Evolutionary conservation across 805 yeast genomes (phyloP).

Genomic region (Candida maesae): DNA sequence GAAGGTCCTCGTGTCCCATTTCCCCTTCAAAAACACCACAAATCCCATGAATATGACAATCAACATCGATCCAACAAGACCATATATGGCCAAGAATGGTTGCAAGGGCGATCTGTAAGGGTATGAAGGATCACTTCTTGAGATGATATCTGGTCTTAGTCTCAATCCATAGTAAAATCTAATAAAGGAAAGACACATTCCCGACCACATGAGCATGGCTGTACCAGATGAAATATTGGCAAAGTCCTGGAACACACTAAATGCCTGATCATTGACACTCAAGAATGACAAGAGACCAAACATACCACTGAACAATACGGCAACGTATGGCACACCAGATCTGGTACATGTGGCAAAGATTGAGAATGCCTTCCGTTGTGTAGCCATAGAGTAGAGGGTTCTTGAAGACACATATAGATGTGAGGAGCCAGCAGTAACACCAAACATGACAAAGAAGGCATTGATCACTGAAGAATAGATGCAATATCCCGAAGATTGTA

Average conservation of each 20-base stretch:
- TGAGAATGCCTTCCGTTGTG: slow-evolving; percentile 55
- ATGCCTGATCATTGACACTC: slow-evolving; percentile 54
- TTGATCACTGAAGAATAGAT: slow-evolving; percentile 43
- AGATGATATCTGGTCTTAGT: slow-evolving; percentile 58
- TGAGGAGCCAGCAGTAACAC: slow-evolving; percentile 50
- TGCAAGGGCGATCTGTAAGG: slow-evolving; percentile 70
- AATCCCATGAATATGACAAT: slow-evolving; percentile 58
- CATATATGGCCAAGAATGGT: slow-evolving; percentile 64
- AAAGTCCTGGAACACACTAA: slow-evolving; percentile 61
- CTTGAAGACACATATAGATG: slow-evolving; percentile 55
- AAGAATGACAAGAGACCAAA: slow-evolving; percentile 61
- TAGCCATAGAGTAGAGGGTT: slow-evolving; percentile 50
- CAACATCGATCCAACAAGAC: slow-evolving; percentile 48
- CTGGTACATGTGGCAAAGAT: slow-evolving; percentile 55
- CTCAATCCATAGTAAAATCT: slow-evolving; percentile 62
- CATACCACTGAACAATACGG: slow-evolving; percentile 59
- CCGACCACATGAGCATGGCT: slow-evolving; percentile 76
- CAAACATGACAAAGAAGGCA: slow-evolving; percentile 50
- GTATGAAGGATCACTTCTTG: slow-evolving; percentile 57
- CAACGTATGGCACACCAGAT: slow-evolving; percentile 65
- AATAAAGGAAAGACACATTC: slow-evolving; percentile 61
- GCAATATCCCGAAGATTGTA: slow-evolving; percentile 51
- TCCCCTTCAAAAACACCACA: slow-evolving; percentile 51
- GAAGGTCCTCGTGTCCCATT: slow-evolving; percentile 60
- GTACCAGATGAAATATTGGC: slow-evolving; percentile 68